Evolutionary conservation across 164 flowering plant species (phyloP).

Genomic region (Protea cynaroides): DNA sequence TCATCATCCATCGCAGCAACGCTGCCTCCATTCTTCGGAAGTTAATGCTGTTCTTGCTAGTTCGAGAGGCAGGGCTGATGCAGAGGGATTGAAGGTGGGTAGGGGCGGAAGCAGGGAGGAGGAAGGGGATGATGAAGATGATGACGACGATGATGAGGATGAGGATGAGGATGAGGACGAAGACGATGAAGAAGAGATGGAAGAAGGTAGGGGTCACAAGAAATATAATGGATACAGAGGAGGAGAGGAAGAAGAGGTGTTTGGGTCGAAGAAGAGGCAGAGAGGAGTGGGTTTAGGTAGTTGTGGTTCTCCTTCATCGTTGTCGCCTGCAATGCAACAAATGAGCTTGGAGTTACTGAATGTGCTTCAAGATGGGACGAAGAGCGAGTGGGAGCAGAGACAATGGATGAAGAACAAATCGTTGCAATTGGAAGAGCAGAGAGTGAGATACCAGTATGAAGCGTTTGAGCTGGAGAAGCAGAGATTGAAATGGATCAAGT

Average conservation of each 20-base stretch:
- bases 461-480: constrained; percentile 71
- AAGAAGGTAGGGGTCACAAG: not conserved
- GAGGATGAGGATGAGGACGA: constrained; percentile 16
- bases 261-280: constrained; percentile 20
- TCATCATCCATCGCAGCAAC: constrained; percentile 18
- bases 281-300: constrained; percentile 8
- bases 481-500: constrained; percentile 71
- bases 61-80: constrained; percentile 19
- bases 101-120: constrained; percentile 19
- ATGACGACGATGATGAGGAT: constrained; percentile 28
- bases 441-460: constrained; percentile 36
- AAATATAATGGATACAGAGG: not conserved
- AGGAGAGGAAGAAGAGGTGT: constrained; percentile 5
- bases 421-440: constrained; percentile 56
- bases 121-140: constrained; percentile 32
- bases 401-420: constrained; percentile 50
- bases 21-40: constrained; percentile 38
- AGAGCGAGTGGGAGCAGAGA: constrained; percentile 49
- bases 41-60: constrained; percentile 4
- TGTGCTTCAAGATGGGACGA: constrained; percentile 36
- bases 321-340: constrained; percentile 18
- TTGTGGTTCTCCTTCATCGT: not conserved
- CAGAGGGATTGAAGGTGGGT: constrained; percentile 22
- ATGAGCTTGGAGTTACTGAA: constrained; percentile 27
- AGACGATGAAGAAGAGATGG: constrained; percentile 26